Evolutionary conservation across 768 basidiomycete species (phyloP).

Genomic region (Leucocoprinus birnbaumii): DNA sequence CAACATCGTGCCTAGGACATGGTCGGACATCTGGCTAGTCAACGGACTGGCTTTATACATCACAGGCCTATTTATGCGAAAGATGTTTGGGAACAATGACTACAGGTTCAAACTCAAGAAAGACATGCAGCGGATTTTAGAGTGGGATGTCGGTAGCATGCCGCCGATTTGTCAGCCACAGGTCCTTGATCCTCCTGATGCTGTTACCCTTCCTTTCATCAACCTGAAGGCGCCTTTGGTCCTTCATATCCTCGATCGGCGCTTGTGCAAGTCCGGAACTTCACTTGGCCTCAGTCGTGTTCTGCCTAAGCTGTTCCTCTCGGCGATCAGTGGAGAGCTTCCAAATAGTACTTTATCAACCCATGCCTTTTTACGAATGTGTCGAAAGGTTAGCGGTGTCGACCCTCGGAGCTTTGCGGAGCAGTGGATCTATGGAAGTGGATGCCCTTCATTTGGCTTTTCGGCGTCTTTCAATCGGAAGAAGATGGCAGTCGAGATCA

Average conservation of each 20-base stretch:
- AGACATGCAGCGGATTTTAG: conserved; percentile 91
- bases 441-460: conserved; percentile 89
- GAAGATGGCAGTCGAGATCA: conserved; percentile 97
- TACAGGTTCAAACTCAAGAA: conserved; percentile 94
- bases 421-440: conserved; percentile 98
- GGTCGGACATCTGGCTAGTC: conserved; percentile 96
- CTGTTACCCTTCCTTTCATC: conserved; percentile 78
- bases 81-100: conserved; percentile 93
- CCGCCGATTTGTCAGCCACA: conserved; percentile 94
- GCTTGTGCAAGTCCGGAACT: conserved; percentile 92
- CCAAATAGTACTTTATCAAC: conserved; percentile 85
- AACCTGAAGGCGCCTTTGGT: conserved; percentile 96
- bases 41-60: conserved; percentile 92
- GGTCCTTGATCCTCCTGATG: conserved; percentile 79
- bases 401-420: conserved; percentile 93
- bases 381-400: conserved; percentile 90
- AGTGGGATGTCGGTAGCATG: conserved; percentile 84
- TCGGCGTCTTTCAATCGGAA: conserved; percentile 93
- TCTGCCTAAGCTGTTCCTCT: conserved; percentile 91
- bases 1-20: conserved; percentile 90
- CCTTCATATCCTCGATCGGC: conserved; percentile 91
- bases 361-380: conserved; percentile 85
- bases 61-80: conserved; percentile 81
- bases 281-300: conserved; percentile 93
- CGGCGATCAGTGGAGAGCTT: conserved; percentile 90